Evolutionary conservation across 805 yeast genomes (phyloP).

Genomic region (Schizosaccharomyces osmophilus): DNA sequence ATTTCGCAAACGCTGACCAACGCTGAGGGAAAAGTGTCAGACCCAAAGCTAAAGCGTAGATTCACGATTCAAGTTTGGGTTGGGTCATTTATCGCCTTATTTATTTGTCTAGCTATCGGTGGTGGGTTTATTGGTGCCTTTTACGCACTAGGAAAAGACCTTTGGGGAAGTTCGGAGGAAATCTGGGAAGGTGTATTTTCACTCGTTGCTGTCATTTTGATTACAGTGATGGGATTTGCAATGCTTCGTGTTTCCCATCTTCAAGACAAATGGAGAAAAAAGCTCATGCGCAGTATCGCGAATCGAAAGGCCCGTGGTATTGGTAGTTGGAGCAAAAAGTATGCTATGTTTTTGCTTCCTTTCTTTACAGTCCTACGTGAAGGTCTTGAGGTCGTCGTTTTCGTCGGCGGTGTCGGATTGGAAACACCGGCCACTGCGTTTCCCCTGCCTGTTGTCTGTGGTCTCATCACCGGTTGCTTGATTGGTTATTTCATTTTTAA

Average conservation of each 20-base stretch:
- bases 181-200: conserved; percentile 94
- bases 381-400: conserved; percentile 89
- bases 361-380: conserved; percentile 81
- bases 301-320: conserved; percentile 10
- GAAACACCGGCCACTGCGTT: conserved; percentile 41
- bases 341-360: conserved; percentile 74
- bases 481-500: conserved; percentile 54
- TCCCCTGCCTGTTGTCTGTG: conserved; percentile 82
- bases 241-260: conserved; percentile 87
- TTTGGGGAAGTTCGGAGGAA: conserved; percentile 74
- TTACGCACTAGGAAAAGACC: conserved; percentile 54
- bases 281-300: conserved; percentile 64
- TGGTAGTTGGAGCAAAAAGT: conserved; percentile 38
- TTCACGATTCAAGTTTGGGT: conserved; percentile 65
- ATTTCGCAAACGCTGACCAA: conserved; percentile 35
- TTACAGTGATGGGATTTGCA: conserved; percentile 84
- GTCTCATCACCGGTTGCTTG: conserved; percentile 50
- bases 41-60: conserved; percentile 24
- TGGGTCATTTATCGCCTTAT: conserved; percentile 51
- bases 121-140: conserved; percentile 87
- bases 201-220: conserved; percentile 69
- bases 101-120: conserved; percentile 64
- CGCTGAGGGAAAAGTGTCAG: conserved; percentile 1
- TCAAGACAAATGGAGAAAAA: conserved; percentile 92
- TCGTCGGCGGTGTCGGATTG: conserved; percentile 87